A percentile compares a stretch with the other conserved stretches of the same genome.
Conservation (phyloP, 2,329 filamentous ascomycete species). For the Monosporascus sp. region DNA sequence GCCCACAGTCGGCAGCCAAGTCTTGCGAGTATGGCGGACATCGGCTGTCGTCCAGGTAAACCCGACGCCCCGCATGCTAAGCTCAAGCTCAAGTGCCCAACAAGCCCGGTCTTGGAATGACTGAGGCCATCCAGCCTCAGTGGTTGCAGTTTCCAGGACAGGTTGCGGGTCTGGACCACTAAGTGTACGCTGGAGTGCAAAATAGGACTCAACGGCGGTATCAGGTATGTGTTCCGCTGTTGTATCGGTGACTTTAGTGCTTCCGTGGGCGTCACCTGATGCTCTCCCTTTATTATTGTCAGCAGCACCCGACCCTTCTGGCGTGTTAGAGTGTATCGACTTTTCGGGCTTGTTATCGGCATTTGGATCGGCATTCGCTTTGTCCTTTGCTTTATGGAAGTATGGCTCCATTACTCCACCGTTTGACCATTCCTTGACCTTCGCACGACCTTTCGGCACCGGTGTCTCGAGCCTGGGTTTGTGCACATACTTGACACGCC, state of each 20-base stretch:
- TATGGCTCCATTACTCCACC: conserved; percentile 10
- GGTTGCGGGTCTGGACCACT: conserved; percentile 19
- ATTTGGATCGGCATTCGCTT: background rate
- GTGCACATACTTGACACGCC: conserved; percentile 35
- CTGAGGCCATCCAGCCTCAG: conserved; percentile 33
- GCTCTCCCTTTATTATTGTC: background rate
- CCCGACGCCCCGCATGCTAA: conserved; percentile 37
- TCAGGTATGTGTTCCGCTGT: conserved; percentile 4
- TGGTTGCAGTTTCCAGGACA: conserved; percentile 31
- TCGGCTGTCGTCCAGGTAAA: conserved; percentile 40
- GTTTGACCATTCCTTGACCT: conserved; percentile 9
- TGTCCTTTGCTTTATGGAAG: background rate
- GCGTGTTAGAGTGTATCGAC: background rate
- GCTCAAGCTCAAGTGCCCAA: conserved; percentile 37
- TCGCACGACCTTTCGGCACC: conserved; percentile 4
- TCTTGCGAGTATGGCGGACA: conserved; percentile 36
- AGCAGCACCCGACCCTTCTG: background rate
- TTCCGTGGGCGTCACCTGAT: conserved; percentile 1
- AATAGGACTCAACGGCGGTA: conserved; percentile 3
- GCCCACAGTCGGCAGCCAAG: conserved; percentile 33
- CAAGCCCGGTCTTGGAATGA: conserved; percentile 32
- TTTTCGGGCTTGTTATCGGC: too few species aligned
- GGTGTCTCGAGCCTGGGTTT: conserved; percentile 24
- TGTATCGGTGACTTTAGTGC: background rate
- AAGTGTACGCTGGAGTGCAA: conserved; percentile 15